These are phyloP conservation scores for Peronospora destructor DNA, from an alignment of 352 stramenopile species.

Conservation along the genomic window DNA sequence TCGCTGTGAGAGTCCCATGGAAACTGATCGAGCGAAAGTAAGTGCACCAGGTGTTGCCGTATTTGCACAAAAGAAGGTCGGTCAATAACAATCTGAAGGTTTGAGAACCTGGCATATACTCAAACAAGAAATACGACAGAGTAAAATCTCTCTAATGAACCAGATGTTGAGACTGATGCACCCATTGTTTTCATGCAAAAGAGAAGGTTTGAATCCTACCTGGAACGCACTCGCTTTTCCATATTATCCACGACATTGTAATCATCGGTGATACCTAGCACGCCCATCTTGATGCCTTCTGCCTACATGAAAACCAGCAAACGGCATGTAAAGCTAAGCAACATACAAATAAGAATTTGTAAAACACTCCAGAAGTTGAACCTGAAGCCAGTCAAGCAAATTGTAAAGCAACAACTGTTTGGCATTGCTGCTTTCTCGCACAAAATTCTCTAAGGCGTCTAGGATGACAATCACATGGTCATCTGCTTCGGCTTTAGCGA, in stretches of 20 bases:
- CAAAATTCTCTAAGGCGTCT: constrained; percentile 74
- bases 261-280: constrained; percentile 72
- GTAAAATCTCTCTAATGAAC: neutral
- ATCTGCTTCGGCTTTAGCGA: constrained; percentile 36
- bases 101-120: constrained; percentile 55
- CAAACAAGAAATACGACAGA: constrained; percentile 2
- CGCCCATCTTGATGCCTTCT: constrained; percentile 71
- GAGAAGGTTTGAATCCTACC: constrained; percentile 21
- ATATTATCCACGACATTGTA: constrained; percentile 79
- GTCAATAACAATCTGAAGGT: constrained; percentile 68
- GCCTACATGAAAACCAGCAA: constrained; percentile 28
- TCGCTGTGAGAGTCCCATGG: constrained; percentile 21
- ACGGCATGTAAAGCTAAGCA: neutral
- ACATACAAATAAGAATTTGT: neutral
- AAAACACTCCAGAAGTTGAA: constrained; percentile 4
- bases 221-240: constrained; percentile 74
- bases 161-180: neutral
- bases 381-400: constrained; percentile 77
- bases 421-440: constrained; percentile 42
- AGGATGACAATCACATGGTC: constrained; percentile 66
- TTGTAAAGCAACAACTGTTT: constrained; percentile 85
- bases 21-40: constrained; percentile 35
- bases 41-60: constrained; percentile 34
- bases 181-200: neutral
- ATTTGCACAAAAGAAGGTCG: constrained; percentile 50